Percentiles rank a stretch among this genome's conserved stretches.
phyloP scores from a whole-genome alignment of 345 rosid species.

The Camelina neglecta region DNA sequence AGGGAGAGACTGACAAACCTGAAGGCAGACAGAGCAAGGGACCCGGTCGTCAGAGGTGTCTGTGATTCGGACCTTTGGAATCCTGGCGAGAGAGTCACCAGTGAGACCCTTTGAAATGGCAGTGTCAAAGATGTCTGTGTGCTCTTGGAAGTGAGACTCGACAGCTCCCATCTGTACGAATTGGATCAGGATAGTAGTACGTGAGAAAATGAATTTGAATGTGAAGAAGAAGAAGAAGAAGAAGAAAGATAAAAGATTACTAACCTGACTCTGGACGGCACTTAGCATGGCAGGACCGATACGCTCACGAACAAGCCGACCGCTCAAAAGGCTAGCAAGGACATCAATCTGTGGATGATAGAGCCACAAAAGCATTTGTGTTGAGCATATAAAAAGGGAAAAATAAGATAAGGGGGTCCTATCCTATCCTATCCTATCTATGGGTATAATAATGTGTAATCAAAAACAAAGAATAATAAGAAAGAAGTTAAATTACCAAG shows the following conservation, averaged over 20 bases:
- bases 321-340: conserved; percentile 90
- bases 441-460: too few species aligned
- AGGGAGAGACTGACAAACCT: conserved; percentile 53
- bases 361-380: too few species aligned
- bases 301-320: conserved; percentile 95
- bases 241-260: too few species aligned
- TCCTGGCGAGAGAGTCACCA: conserved; percentile 76
- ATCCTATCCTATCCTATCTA: too few species aligned
- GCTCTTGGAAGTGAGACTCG: conserved; percentile 72
- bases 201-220: neutral
- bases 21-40: conserved; percentile 94
- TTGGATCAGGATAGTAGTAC: neutral
- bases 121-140: conserved; percentile 81
- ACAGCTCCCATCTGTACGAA: conserved; percentile 88
- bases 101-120: conserved; percentile 72
- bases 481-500: conserved; percentile 52
- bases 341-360: conserved; percentile 70
- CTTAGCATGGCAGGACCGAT: conserved; percentile 98
- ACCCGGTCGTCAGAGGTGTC: conserved; percentile 73
- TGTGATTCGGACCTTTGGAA: conserved; percentile 77
- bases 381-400: too few species aligned
- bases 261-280: conserved; percentile 99
- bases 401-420: too few species aligned
- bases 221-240: neutral
- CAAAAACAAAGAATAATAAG: too few species aligned